Base-by-base conservation (phyloP, 1,139 yeast species). In the Sugiyamaella japonica region DNA sequence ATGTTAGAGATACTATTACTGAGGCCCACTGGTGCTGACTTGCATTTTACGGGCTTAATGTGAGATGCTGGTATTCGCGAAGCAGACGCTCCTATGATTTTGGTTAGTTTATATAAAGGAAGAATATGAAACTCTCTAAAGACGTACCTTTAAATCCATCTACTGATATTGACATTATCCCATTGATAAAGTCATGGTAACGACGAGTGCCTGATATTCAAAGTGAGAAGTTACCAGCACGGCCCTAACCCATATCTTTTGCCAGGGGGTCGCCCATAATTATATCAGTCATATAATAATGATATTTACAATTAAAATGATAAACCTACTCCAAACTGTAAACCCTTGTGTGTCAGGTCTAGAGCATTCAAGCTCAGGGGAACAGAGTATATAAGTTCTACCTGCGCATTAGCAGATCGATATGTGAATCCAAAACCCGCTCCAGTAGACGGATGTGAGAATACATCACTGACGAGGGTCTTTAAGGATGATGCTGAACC, bases 241-340 rank as follows among this genome's bases (percentile, higher is more conserved):
- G 9, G 9, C 17, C 39, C 39, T 36, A 36, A 36, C 39, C 39
- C 39, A 12, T 29, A 29, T 29, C 10, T 20, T 20, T 20, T 20
- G 25, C 25, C 25, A 20, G 25, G 25, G 25, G 25, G 5, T 20
- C 25, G n/a, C 39, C 6, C 7, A 25, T 10, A n/a, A 34, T 36
- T 23, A 17, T 34, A 13, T 12, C n/a, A 10, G 17, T 8, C 8
- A 20, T 17, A 20, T 41, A 8, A 17, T n/a, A 12, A 7, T 36
- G 6, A 3, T 38, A 38, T 38, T 38, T 38, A 38, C 41, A 38
- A 36, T 43, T 31, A 44, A 70, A 89, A 90, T 17, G 93, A 84
- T 48, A 89, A 73, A 0, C 98, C 98, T 51, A 93, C 83, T 16
- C 99, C 99, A 70, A 90, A 91, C 69, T 93, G 98, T 38, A 93